Percentiles rank a stretch among this genome's conserved stretches.
These are phyloP conservation scores for Ustilago curta DNA, from an alignment of 1,284 basidiomycete genomes.

Conservation along the genomic window DNA sequence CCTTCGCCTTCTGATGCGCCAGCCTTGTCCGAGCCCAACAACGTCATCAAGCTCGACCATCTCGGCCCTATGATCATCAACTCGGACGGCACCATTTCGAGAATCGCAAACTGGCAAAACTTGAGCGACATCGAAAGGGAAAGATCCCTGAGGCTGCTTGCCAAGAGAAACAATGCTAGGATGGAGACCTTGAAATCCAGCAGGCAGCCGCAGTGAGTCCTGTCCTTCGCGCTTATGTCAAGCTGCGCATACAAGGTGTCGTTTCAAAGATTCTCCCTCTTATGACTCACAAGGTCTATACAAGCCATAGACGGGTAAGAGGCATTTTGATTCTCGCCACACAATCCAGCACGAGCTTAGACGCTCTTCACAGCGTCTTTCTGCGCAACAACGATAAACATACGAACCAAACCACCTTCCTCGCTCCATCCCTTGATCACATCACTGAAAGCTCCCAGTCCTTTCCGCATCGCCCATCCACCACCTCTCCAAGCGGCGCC, in stretches of 20 bases:
- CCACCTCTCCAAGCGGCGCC: constrained; percentile 61
- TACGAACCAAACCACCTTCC: constrained; percentile 58
- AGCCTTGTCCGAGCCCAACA: constrained; percentile 20
- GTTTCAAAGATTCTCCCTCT: neutral
- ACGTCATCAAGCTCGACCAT: constrained; percentile 57
- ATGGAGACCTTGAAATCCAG: constrained; percentile 30
- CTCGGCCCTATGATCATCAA: constrained; percentile 63
- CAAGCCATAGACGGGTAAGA: neutral
- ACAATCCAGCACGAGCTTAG: neutral
- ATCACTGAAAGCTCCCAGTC: constrained; percentile 50
- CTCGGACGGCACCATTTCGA: constrained; percentile 60
- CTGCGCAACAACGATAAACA: constrained; percentile 56
- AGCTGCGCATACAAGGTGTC: too few species aligned
- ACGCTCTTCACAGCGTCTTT: neutral
- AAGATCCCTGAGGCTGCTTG: constrained; percentile 52
- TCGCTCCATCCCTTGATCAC: constrained; percentile 59
- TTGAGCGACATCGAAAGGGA: constrained; percentile 56
- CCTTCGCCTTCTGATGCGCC: constrained; percentile 43
- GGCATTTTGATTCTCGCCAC: neutral
- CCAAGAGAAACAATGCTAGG: constrained; percentile 58
- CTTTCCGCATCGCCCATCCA: constrained; percentile 24
- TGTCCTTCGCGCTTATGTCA: too few species aligned
- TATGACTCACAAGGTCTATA: neutral
- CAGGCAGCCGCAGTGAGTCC: constrained; percentile 3
- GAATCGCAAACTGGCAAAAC: constrained; percentile 57